phyloP scores from a whole-genome alignment of 306 rosid genomes.

The Rosa chinensis region DNA sequence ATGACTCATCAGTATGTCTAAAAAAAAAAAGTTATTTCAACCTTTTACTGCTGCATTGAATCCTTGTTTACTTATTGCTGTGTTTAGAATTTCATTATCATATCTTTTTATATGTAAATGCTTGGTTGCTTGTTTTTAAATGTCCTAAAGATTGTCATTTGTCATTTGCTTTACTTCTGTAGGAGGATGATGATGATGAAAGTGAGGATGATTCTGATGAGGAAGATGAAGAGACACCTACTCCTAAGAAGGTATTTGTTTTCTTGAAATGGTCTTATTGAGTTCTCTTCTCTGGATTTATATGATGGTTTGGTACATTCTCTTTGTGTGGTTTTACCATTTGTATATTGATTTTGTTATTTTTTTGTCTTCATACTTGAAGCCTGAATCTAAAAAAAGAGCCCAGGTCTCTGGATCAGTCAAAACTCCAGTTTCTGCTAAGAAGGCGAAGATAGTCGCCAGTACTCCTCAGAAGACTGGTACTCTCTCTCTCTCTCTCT shows the following conservation, averaged over 20 bases:
- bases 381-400: conserved; percentile 70
- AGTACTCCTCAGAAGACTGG: conserved; percentile 74
- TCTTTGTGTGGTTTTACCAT: not conserved
- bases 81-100: not conserved
- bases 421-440: conserved; percentile 62
- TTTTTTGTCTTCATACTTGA: not conserved
- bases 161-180: not conserved
- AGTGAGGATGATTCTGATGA: conserved; percentile 42
- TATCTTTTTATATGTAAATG: no score
- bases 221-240: conserved; percentile 52
- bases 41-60: no score
- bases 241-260: conserved; percentile 55
- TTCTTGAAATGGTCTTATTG: not conserved
- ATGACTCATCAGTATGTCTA: conserved; percentile 15
- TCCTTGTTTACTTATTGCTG: no score
- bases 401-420: conserved; percentile 48
- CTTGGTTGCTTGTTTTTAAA: not conserved
- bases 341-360: not conserved
- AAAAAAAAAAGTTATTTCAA: no score
- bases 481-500: conserved; percentile 16
- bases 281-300: not conserved
- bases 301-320: not conserved
- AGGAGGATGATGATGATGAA: conserved; percentile 51
- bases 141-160: not conserved
- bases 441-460: conserved; percentile 61